phyloP scores from a whole-genome alignment of 2,329 filamentous ascomycete genomes.

The Arachnopeziza araneosa region DNA sequence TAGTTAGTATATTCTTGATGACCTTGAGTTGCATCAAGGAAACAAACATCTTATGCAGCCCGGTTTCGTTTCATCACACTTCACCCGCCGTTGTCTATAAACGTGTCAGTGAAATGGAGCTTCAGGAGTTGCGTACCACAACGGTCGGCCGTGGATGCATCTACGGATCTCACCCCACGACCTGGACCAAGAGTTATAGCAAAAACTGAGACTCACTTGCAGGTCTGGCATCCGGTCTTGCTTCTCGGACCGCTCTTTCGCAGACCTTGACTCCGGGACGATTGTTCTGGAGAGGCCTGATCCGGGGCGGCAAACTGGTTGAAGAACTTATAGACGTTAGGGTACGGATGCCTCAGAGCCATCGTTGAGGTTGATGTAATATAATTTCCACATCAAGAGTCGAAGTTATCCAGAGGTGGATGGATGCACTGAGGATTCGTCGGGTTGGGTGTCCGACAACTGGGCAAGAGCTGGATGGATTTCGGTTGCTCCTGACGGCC shows the following conservation, averaged over 20 bases:
- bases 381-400: slow-evolving; percentile 13
- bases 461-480: not conserved
- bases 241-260: slow-evolving; percentile 31
- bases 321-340: slow-evolving; percentile 32
- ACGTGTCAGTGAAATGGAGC: slow-evolving; percentile 9
- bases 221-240: slow-evolving; percentile 31
- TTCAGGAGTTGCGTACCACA: not conserved
- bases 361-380: slow-evolving; percentile 14
- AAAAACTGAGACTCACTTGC: slow-evolving; percentile 25
- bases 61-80: slow-evolving; percentile 32
- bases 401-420: not conserved
- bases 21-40: not conserved
- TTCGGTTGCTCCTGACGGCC: not conserved
- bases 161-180: too few relatives aligned
- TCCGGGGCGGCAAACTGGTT: slow-evolving; percentile 30
- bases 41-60: slow-evolving; percentile 26
- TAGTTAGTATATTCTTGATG: not conserved
- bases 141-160: too few relatives aligned
- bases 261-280: slow-evolving; percentile 29
- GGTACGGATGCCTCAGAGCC: slow-evolving; percentile 29
- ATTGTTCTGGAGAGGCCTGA: slow-evolving; percentile 28
- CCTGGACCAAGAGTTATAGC: too few relatives aligned
- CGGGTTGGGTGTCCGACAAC: not conserved
- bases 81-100: slow-evolving; percentile 29
- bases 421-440: not conserved